These are phyloP conservation scores for Puccinia triticina DNA, from an alignment of 1,284 basidiomycete species.

Conservation along the genomic window DNA sequence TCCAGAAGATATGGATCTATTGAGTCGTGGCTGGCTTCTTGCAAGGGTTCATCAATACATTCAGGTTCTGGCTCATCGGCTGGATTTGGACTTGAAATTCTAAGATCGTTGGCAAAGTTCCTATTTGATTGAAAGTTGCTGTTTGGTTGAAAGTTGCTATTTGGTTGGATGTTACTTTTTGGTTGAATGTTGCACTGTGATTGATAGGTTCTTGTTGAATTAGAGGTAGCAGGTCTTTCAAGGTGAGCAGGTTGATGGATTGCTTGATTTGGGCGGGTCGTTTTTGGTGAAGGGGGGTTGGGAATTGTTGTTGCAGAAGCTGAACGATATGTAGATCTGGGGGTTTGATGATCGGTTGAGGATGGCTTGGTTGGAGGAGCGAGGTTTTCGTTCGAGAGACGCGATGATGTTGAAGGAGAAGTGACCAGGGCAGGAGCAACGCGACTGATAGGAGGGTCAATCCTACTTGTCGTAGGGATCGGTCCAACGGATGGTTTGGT, in stretches of 20 bases:
- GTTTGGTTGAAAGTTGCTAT: too few species aligned
- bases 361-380: background rate
- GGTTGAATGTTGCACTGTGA: too few species aligned
- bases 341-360: slow-evolving; percentile 15
- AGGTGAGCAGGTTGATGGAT: background rate
- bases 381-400: slow-evolving; percentile 28
- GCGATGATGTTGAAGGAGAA: slow-evolving; percentile 40
- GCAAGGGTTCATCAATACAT: background rate
- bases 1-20: slow-evolving; percentile 17
- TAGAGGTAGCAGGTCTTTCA: background rate
- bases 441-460: slow-evolving; percentile 9
- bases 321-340: background rate
- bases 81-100: background rate
- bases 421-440: slow-evolving; percentile 4
- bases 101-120: background rate
- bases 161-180: too few species aligned
- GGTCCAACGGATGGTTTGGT: slow-evolving; percentile 6
- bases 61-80: background rate
- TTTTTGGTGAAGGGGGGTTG: background rate
- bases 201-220: background rate
- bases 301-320: background rate
- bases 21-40: background rate
- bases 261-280: background rate
- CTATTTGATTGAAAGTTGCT: too few species aligned
- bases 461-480: background rate